A percentile compares a stretch with the other conserved stretches of the same genome.
phyloP scores from a whole-genome alignment of 2,329 filamentous ascomycete genomes.

The Metarhizium guizhouense region DNA sequence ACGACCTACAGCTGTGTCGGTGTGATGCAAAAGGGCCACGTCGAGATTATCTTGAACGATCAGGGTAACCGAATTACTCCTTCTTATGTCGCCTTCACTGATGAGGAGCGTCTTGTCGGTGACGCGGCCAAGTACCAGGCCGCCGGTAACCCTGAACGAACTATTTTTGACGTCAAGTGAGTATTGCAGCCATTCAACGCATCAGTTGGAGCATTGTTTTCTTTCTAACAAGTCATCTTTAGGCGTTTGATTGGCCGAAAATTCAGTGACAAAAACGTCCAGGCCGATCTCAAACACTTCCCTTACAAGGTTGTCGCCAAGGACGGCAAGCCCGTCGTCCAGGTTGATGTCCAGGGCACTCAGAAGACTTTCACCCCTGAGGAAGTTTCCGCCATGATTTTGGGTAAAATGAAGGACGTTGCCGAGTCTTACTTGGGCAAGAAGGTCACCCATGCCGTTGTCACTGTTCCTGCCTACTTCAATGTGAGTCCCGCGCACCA shows the following conservation, averaged over 20 bases:
- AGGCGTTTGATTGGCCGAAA: constrained; percentile 83
- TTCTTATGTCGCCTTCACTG: constrained; percentile 92
- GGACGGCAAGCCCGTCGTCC: constrained; percentile 80
- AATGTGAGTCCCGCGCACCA: constrained; percentile 40
- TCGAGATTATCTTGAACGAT: constrained; percentile 93
- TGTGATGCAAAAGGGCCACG: constrained; percentile 93
- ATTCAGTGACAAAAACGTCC: constrained; percentile 75
- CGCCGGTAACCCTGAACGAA: constrained; percentile 66
- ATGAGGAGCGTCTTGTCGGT: constrained; percentile 93
- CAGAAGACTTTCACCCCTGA: constrained; percentile 71
- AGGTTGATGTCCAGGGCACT: constrained; percentile 57
- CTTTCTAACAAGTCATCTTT: not conserved
- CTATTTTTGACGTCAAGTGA: constrained; percentile 78
- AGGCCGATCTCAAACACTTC: constrained; percentile 95
- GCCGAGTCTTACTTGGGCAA: constrained; percentile 72
- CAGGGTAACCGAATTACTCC: constrained; percentile 95
- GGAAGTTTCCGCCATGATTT: constrained; percentile 72
- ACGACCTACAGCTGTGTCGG: constrained; percentile 86
- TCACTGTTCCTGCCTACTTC: constrained; percentile 96
- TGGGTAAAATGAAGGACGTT: constrained; percentile 78
- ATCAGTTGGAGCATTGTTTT: no score
- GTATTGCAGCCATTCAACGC: constrained; percentile 20
- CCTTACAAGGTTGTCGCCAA: constrained; percentile 90
- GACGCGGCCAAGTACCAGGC: constrained; percentile 97
- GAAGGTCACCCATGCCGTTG: constrained; percentile 79